Base-by-base conservation (phyloP, 2,329 filamentous ascomycete species). In the Calcarisporium arbuscula region DNA sequence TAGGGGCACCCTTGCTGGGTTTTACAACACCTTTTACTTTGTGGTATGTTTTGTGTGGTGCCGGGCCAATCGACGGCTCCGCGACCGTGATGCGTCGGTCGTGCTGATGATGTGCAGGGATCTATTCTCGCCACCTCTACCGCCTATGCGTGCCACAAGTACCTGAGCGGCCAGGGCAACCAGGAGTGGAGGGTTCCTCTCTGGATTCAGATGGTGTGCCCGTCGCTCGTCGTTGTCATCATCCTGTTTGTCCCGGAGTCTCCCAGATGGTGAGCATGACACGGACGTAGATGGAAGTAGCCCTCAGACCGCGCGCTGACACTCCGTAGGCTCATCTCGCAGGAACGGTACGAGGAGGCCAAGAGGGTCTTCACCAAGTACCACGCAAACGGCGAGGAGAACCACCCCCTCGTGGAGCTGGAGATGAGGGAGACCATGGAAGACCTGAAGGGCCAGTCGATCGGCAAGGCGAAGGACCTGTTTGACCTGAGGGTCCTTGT, bases 1-100 rank as follows among this genome's bases (percentile, higher is more conserved):
- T 47, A 66, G 76, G 36, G 74, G 69, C 15, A 63, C 74, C 6
- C 58, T 77, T 17, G 75, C 73, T 1, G 75, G 72, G 19, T 60
- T 74, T 19, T 61, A 61, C 40, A 63, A 62, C 31, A 61, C 58
- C 5, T 57, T 61, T 35, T 63, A 61, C 44, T 60, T 60, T 26
- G 47, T 63, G 9, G 72, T 39, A 30, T 10, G 9, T 8, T 9
- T 25, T 25, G 22, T 8, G 22, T 9, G 22, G 8, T n/a, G 9
- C 22, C 9, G 22, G 9, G 8, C 22, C 9, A 8, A 9, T 8
- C 9, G 22, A 25, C 8, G 22, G 9, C 22, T 9, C 9, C 22
- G 9, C 22, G n/a, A n/a, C 22, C n/a, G 22, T 9, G 9, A 12
- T 14, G n/a, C 11, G 12, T 14, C 25, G 8, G 22, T 9, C 22